A percentile compares a stretch with the other conserved stretches of the same genome.
Evolutionary conservation across 164 flowering plant genomes (phyloP).

Genomic region (Buxus sempervirens): DNA sequence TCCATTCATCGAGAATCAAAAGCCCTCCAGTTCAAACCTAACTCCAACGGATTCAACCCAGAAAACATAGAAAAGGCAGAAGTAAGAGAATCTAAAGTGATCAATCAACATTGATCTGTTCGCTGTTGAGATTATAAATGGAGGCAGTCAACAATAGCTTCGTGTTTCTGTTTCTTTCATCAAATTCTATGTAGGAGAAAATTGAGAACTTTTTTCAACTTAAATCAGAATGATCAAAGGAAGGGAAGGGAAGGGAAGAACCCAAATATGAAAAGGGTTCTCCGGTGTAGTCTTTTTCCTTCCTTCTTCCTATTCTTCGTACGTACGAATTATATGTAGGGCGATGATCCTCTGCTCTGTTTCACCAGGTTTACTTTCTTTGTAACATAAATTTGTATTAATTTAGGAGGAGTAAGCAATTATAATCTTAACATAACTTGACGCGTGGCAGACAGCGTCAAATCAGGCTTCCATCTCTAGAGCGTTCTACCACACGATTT

Average conservation of each 20-base stretch:
- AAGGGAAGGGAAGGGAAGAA: background rate
- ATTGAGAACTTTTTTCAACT: constrained; percentile 11
- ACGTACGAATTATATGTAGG: background rate
- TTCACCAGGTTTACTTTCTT: too few species aligned
- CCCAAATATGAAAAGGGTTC: constrained; percentile 12
- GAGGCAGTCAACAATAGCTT: background rate
- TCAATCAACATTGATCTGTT: constrained; percentile 3
- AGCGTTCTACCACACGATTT: too few species aligned
- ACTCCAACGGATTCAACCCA: background rate
- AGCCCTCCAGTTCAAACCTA: background rate
- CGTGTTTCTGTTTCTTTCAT: background rate
- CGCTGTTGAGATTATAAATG: background rate
- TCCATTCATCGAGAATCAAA: constrained; percentile 5
- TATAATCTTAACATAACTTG: too few species aligned
- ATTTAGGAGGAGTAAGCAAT: too few species aligned
- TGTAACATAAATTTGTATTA: too few species aligned
- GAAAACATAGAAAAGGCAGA: background rate
- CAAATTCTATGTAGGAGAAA: constrained; percentile 1
- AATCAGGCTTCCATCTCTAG: too few species aligned
- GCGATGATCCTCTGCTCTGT: too few species aligned
- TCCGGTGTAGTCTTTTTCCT: background rate
- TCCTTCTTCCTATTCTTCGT: background rate
- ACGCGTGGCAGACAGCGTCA: too few species aligned
- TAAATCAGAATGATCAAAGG: background rate
- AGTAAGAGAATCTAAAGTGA: constrained; percentile 1